Base-by-base conservation (phyloP, 371 early-diverging fungal genomes). In the Mortierella sp. region DNA sequence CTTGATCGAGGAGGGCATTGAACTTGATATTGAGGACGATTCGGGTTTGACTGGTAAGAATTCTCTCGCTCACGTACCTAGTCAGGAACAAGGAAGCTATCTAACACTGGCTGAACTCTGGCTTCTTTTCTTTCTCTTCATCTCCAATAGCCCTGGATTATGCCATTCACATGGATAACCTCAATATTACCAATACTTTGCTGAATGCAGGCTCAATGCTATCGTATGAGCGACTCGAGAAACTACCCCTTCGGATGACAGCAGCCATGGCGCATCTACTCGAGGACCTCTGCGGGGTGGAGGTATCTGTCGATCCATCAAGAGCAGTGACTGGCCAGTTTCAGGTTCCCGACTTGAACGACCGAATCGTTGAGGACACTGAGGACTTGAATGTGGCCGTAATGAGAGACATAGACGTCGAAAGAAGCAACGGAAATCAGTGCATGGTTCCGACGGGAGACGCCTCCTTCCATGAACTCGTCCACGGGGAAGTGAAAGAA, bases 111-210 rank as follows among this genome's bases (percentile, higher is more conserved):
- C n/a, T n/a, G n/a, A n/a, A n/a, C n/a, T n/a, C 37, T 37, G 37
- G 3, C 9, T 37, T 37, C 9, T 37, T 37, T 37, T 37, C 9
- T 37, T 37, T 37, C 9, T 37, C 9, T 37, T n/a, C n/a, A n/a
- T n/a, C n/a, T n/a, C n/a, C n/a, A n/a, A n/a, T n/a, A 72, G 75
- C 75, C 1, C 50, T 74, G 70, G 75, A 74, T 50, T 74, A 74
- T 62, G 75, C 75, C 21, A 62, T 74, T 44, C 66, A 62, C 43
- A 57, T 63, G 48, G 69, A 74, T 51, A 68, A 74, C n/a, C 62
- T 69, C 50, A 62, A 74, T 23, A 74, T 74, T 21, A 66, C 75
- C 9, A 50, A 56, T 25, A 25, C 57, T 46, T 58, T 74, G 2
- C 63, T 74, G 9, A 44, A 62, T 15, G 69, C 75, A 19, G 75